Evolutionary conservation across 1,284 basidiomycete genomes (phyloP).

Genomic region (Rhodotorula sp.): DNA sequence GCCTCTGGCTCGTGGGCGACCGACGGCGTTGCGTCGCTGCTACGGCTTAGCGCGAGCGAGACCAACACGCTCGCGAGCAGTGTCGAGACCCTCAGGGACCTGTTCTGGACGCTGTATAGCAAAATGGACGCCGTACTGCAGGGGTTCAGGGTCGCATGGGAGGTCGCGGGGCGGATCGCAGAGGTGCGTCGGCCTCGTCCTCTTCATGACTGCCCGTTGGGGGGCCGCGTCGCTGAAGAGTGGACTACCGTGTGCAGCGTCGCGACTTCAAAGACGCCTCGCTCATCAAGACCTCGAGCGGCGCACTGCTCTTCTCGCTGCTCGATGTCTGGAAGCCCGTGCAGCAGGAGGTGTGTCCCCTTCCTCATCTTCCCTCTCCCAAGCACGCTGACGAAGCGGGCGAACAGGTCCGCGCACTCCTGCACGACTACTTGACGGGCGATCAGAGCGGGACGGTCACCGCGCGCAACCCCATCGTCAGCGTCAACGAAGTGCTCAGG

Average conservation of each 20-base stretch:
- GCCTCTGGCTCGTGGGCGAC: constrained; percentile 14
- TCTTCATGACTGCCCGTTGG: too few relatives aligned
- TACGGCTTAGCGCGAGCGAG: constrained; percentile 76
- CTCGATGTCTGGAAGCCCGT: constrained; percentile 90
- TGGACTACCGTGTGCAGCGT: too few relatives aligned
- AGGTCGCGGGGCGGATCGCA: constrained; percentile 83
- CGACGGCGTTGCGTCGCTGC: constrained; percentile 37
- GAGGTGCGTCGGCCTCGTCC: constrained; percentile 63
- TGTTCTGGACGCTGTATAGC: constrained; percentile 98
- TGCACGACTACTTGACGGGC: constrained; percentile 88
- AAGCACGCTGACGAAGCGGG: not conserved
- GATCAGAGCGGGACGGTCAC: constrained; percentile 75
- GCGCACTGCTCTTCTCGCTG: constrained; percentile 66
- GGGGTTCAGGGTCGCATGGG: constrained; percentile 85
- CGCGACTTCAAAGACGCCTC: constrained; percentile 83
- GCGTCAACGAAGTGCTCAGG: constrained; percentile 92
- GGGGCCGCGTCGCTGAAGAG: too few relatives aligned
- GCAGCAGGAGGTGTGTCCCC: constrained; percentile 72
- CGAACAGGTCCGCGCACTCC: constrained; percentile 73
- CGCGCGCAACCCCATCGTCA: constrained; percentile 81
- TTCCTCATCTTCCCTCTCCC: not conserved
- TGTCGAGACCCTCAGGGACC: constrained; percentile 81
- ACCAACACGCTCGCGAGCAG: constrained; percentile 67
- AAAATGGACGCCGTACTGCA: constrained; percentile 96
- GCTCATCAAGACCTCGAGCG: constrained; percentile 66